Percentiles rank a stretch among this genome's conserved stretches.
These are phyloP conservation scores for Neonectria ditissima DNA, from an alignment of 2,329 filamentous ascomycete species.

Conservation along the genomic window DNA sequence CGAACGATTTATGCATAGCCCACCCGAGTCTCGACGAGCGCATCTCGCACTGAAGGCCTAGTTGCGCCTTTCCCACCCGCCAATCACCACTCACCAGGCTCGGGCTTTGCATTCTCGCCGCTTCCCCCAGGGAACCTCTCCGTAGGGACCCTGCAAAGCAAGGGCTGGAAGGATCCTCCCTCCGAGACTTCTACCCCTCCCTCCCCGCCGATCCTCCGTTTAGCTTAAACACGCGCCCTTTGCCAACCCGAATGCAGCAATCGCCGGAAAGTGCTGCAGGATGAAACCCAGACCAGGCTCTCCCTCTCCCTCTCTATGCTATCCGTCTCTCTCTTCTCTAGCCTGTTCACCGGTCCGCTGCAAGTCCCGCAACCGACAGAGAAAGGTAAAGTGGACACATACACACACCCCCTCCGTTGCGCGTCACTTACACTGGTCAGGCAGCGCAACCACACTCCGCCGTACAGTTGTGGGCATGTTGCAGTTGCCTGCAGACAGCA, in stretches of 20 bases:
- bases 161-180: background rate
- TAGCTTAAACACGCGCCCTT: background rate
- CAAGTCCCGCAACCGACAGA: too few relatives aligned
- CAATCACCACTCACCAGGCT: background rate
- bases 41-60: background rate
- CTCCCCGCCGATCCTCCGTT: background rate
- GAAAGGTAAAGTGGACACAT: too few relatives aligned
- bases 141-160: background rate
- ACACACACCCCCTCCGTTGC: background rate
- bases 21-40: background rate
- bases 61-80: background rate
- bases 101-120: background rate
- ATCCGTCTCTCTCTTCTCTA: too few relatives aligned
- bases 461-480: conserved; percentile 4
- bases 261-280: background rate
- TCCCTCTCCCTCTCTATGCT: too few relatives aligned
- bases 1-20: conserved; percentile 3
- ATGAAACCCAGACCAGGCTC: background rate
- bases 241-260: conserved; percentile 1
- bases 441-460: conserved; percentile 3
- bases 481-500: conserved; percentile 7
- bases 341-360: too few relatives aligned
- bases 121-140: too few relatives aligned
- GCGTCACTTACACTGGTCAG: conserved; percentile 9
- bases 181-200: background rate